Evolutionary conservation across 768 basidiomycete species (phyloP), one percentile per base, ranked within the genome.

Genomic region (Suillus clintonianus): DNA sequence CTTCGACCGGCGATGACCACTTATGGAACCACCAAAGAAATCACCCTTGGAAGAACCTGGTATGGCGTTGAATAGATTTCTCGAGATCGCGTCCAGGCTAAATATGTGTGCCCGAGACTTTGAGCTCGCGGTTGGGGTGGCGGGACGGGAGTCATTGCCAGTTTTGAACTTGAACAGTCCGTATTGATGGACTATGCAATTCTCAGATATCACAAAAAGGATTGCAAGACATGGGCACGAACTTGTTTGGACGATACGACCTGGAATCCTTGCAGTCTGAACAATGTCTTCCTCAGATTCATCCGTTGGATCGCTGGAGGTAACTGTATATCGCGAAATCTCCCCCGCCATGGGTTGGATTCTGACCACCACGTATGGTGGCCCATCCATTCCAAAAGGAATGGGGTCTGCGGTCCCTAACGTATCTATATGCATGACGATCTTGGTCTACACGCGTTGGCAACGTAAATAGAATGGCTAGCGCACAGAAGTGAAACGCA

Each of bases 141-240:
- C 85, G 6, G 96, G 95, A n/a, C 84, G 77, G 27, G 95, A 89
- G 48, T 80, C 89, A 60, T 84, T 86, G 37, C 88, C 89, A 0
- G 94, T 94, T 34, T 85, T 85, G 76, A 96, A 95, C 71, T 92
- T 89, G 79, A 95, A 97, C 60, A 97, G 78, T 17, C 94, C 94
- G 64, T 88, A 95, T 72, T 92, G 92, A 70, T 95, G 91, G 61
- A 94, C 93, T 95, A 62, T 27, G 17, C 24, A 48, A 57, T 37
- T 37, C 27, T 55, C 43, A 65, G 42, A 45, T 19, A 55, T 47
- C n/a, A 51, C 32, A 47, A 22, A 39, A 30, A 59, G 19, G 37
- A 32, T 19, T 10, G 34, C 7, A 45, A 60, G 63, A 4, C n/a
- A n/a, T 27, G 8, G 47, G 11, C 50, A 80, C 88, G 71, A 74